Evolutionary conservation across 352 stramenopile genomes (phyloP).

Genomic region (Lagenidium giganteum): DNA sequence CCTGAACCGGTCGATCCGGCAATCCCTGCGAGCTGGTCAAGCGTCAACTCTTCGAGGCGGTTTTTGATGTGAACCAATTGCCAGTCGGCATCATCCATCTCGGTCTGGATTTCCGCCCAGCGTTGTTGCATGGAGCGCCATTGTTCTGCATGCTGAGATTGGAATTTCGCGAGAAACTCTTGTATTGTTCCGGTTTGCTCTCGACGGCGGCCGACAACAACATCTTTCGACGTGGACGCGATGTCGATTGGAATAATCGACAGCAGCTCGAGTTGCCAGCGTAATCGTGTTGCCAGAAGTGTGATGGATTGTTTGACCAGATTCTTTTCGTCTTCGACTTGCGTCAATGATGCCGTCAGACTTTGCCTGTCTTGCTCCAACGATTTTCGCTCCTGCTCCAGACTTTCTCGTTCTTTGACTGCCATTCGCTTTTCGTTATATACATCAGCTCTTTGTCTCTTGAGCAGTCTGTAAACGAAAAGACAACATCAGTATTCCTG

Average conservation of each 20-base stretch:
- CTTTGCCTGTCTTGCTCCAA: conserved; percentile 13
- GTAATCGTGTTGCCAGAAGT: conserved; percentile 33
- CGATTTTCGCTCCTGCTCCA: conserved; percentile 1
- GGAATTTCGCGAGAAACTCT: conserved; percentile 22
- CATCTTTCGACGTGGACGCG: neutral
- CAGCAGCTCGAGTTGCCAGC: conserved; percentile 41
- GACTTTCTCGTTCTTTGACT: conserved; percentile 9
- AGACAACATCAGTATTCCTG: neutral
- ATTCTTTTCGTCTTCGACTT: conserved; percentile 32
- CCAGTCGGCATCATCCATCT: conserved; percentile 59
- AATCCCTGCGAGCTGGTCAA: conserved; percentile 14
- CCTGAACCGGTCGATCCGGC: neutral
- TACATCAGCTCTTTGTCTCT: conserved; percentile 39
- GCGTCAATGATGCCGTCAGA: neutral
- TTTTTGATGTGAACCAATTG: conserved; percentile 53
- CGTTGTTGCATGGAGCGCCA: conserved; percentile 36
- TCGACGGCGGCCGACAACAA: neutral
- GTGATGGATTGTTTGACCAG: conserved; percentile 42
- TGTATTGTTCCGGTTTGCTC: conserved; percentile 6
- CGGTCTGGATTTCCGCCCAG: conserved; percentile 39
- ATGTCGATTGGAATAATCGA: conserved; percentile 21
- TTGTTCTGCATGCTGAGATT: conserved; percentile 23
- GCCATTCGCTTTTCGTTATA: too few species aligned
- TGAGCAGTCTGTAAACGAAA: conserved; percentile 20
- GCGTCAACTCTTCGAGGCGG: conserved; percentile 41